Conservation (phyloP, 345 rosid species). For the Erodium maritimum region DNA sequence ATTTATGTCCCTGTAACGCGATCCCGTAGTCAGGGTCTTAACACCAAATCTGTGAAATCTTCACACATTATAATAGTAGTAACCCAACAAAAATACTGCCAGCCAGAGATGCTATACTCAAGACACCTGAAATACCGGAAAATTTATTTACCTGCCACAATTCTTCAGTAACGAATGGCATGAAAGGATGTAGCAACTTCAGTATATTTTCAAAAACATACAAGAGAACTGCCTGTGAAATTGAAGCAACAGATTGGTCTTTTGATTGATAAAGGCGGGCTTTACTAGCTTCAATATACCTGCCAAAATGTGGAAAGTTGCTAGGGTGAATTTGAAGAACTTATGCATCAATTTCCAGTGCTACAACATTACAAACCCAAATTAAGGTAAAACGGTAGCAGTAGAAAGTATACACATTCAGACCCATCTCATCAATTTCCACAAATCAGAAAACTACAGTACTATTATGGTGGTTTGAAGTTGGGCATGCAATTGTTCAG, state of each 20-base stretch:
- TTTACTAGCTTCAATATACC: conserved; percentile 98
- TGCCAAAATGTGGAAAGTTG: conserved; percentile 10
- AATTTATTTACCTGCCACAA: conserved; percentile 73
- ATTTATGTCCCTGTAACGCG: too few relatives aligned
- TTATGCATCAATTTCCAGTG: not conserved
- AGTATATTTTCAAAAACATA: conserved; percentile 78
- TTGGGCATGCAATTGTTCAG: not conserved
- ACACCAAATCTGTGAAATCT: too few relatives aligned
- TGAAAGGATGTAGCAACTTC: conserved; percentile 87
- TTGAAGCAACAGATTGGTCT: conserved; percentile 31
- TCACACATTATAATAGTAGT: too few relatives aligned
- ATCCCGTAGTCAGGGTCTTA: too few relatives aligned
- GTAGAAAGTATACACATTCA: not conserved
- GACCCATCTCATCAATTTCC: not conserved
- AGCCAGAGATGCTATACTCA: not conserved
- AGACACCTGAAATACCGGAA: not conserved
- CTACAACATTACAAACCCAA: not conserved
- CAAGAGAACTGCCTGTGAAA: conserved; percentile 74
- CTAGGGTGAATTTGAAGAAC: not conserved
- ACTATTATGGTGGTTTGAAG: not conserved
- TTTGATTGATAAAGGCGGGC: conserved; percentile 63
- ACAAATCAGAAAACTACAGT: not conserved
- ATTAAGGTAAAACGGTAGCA: not conserved
- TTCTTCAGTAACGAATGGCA: conserved; percentile 94
- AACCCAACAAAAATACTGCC: not conserved